These are phyloP conservation scores for Boletus rufocinnamomeus DNA, from an alignment of 768 basidiomycete species.

Conservation along the genomic window DNA sequence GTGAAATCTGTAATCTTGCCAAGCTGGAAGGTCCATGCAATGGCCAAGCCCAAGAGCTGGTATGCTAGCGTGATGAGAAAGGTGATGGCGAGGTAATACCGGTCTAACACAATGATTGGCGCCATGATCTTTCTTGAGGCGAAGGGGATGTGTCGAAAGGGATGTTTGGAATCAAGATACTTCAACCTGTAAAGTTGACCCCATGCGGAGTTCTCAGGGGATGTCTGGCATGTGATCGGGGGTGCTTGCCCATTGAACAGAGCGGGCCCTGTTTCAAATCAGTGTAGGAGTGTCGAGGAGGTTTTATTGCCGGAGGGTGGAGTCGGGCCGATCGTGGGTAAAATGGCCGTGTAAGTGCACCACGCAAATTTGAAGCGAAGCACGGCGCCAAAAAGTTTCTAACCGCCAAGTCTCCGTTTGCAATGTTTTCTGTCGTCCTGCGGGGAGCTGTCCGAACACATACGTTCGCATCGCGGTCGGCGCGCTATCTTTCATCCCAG, in stretches of 20 bases:
- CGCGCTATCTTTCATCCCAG: constrained; percentile 26
- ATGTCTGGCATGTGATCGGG: no score
- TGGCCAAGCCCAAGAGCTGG: neutral
- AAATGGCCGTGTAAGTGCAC: neutral
- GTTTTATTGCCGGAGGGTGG: neutral
- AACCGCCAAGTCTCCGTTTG: neutral
- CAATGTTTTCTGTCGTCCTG: constrained; percentile 28
- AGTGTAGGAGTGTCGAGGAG: neutral
- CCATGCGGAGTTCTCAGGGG: neutral
- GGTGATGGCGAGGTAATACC: neutral
- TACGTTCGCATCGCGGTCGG: constrained; percentile 18
- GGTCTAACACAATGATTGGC: neutral
- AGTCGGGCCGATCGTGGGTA: neutral
- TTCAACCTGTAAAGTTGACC: neutral
- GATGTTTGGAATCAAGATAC: no score
- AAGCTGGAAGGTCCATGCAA: neutral
- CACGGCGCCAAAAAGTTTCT: neutral
- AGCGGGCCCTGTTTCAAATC: neutral
- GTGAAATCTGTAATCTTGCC: neutral
- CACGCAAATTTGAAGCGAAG: neutral
- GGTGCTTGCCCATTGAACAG: neutral
- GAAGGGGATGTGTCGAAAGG: no score
- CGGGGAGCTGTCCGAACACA: constrained; percentile 27
- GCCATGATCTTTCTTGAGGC: neutral
- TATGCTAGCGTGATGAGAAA: neutral